Conservation (phyloP, 208 protist species). For the Leishmania mexicana region DNA sequence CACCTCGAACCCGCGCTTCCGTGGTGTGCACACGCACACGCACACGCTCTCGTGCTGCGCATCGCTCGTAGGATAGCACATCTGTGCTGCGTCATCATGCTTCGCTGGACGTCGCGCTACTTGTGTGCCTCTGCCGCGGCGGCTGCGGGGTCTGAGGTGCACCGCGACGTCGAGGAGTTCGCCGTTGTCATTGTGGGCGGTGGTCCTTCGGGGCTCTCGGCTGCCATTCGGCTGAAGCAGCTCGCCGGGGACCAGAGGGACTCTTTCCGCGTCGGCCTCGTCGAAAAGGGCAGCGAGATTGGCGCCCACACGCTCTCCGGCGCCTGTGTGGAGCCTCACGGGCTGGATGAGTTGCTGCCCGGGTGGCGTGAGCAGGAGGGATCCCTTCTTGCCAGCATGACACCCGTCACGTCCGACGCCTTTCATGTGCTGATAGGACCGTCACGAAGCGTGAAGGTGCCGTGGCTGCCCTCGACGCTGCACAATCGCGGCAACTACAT, state of each 20-base stretch:
- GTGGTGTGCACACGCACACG: not conserved
- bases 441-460: conserved; percentile 44
- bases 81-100: conserved; percentile 27
- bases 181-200: conserved; percentile 98
- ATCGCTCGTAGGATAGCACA: not conserved
- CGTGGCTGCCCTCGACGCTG: conserved; percentile 76
- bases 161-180: conserved; percentile 93
- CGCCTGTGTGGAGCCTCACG: conserved; percentile 95
- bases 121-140: conserved; percentile 40
- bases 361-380: conserved; percentile 87
- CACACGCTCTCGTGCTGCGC: not conserved
- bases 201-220: conserved; percentile 94
- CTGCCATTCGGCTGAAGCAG: conserved; percentile 97
- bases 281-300: conserved; percentile 97
- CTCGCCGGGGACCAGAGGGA: conserved; percentile 72
- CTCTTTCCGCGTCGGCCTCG: conserved; percentile 91
- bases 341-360: conserved; percentile 97
- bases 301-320: conserved; percentile 97
- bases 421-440: conserved; percentile 88
- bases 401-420: conserved; percentile 89
- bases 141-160: conserved; percentile 32
- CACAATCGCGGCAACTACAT: conserved; percentile 97
- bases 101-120: conserved; percentile 40
- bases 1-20: not conserved
- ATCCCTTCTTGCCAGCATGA: conserved; percentile 72